Base-by-base conservation (phyloP, 345 rosid genomes). In the Aquilaria sinensis region DNA sequence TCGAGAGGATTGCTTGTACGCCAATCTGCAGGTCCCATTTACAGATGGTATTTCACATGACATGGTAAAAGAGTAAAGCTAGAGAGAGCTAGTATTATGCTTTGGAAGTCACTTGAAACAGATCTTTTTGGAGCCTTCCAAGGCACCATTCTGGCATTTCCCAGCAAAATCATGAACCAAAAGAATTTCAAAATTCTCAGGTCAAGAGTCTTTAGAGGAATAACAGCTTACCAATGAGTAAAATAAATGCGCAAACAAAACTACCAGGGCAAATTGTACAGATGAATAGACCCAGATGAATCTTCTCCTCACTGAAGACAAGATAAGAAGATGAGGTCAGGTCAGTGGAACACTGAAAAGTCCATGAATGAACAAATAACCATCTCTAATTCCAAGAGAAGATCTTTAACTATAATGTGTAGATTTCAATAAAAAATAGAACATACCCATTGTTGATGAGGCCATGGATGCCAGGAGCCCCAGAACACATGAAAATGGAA, bases 381-480 rank as follows among this genome's bases (percentile, higher is more conserved):
- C 55, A 52, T n/a, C 29, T 52, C 6, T 6, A 52, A 52, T 52
- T 5, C 31, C 10, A 3, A 33, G 29, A 57, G 10, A 14, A 31
- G 33, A 49, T 54, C 32, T 45, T 56, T 30, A 23, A 37, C 8
- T 37, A 37, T 9, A 37, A 5, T 37, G 43, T 4, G 43, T 0
- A 37, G 43, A 16, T 31, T 5, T 51, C 10, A 51, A 23, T 57
- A 15, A 31, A 57, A 3, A 8, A 51, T 12, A 13, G 9, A 41
- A 57, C 85, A 6, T 81, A 93, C 98, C 98, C 97, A 93, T 93
- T 57, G 97, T 90, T 47, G 95, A 78, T 12, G 97, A 78, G 46
- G 92, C 80, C 96, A 90, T 82, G 51, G 97, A 86, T 66, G 95
- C 63, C 48, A 90, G 86, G 43, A 94, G 95, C 63, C 99, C 92